Base-by-base conservation (phyloP, 495 filamentous ascomycete species). In the Evernia prunastri region DNA sequence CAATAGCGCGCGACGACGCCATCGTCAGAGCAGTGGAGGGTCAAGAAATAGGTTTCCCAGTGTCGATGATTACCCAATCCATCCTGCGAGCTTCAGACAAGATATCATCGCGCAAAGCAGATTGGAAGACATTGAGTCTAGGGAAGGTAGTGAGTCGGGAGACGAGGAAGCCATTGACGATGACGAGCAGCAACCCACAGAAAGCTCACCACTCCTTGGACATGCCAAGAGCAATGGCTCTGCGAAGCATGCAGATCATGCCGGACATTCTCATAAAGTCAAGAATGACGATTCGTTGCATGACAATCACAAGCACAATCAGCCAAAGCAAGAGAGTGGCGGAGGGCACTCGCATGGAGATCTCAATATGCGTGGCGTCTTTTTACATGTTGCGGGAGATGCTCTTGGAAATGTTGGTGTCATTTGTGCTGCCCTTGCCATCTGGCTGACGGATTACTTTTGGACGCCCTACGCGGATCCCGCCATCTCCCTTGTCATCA, bases 321-420 rank as follows among this genome's bases (percentile, higher is more conserved):
- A 92, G 59, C 88, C 91, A 0, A 87, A 86, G 68, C 81, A 86
- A 4, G 75, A 80, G 47, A 77, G 75, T 29, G 74, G 75, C 27
- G 82, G 86, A 65, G 81, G 82, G 49, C 90, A 95, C 75, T 86
- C 77, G 23, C 92, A 97, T 71, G 82, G 77, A 39, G 94, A 97
- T 69, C 89, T 97, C 73, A 96, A 96, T 76, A 97, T 98, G 94
- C 90, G 91, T 35, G 94, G 93, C 68, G 93, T 98, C 75, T 87
- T 98, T 74, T 83, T 98, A 10, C 94, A 98, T 70, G 94, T 98
- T 40, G 82, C 97, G 75, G 94, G 94, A 25, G 94, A 99, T 75
- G 94, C 94, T 0, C 84, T 99, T 11, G 95, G 95, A 64, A 99
- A 99, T 68, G 86, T 99, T 59, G 94, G 95, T 66, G 94, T 99